Percentiles rank a stretch among this genome's conserved stretches.
These are phyloP conservation scores for Fraxinus baroniana DNA, from an alignment of 305 asterid species.

Conservation along the genomic window DNA sequence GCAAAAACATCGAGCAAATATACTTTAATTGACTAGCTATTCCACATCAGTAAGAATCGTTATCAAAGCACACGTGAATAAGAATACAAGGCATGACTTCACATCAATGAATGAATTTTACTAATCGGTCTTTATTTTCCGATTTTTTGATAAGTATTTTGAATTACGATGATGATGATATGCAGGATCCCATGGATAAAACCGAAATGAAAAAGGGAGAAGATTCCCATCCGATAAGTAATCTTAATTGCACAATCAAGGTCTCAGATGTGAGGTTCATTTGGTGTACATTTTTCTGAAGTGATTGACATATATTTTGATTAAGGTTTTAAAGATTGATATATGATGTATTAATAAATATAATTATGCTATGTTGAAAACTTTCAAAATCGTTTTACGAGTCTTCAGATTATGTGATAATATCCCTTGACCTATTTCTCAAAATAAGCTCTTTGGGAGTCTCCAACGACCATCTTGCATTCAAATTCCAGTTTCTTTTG, in stretches of 20 bases:
- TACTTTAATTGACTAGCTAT: too few relatives aligned
- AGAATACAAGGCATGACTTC: too few relatives aligned
- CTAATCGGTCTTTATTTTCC: slow-evolving; percentile 16
- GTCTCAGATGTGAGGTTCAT: slow-evolving; percentile 42
- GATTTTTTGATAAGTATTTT: background rate
- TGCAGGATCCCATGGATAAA: slow-evolving; percentile 37
- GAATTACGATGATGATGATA: slow-evolving; percentile 1
- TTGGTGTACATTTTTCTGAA: background rate
- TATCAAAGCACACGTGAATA: too few relatives aligned
- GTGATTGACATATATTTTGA: background rate
- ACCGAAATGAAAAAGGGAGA: slow-evolving; percentile 24
- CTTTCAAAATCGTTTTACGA: background rate
- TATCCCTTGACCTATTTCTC: background rate
- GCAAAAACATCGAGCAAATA: too few relatives aligned
- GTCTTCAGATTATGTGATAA: background rate
- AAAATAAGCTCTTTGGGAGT: background rate
- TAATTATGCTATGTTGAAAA: background rate
- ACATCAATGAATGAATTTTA: too few relatives aligned
- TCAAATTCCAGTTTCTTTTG: background rate
- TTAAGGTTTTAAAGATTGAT: background rate
- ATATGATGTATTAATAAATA: background rate
- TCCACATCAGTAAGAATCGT: too few relatives aligned
- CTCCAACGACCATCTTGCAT: background rate
- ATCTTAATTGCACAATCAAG: slow-evolving; percentile 29
- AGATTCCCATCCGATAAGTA: slow-evolving; percentile 20